Base-by-base conservation (phyloP, 2,329 filamentous ascomycete genomes). In the Cordyceps cicadae region DNA sequence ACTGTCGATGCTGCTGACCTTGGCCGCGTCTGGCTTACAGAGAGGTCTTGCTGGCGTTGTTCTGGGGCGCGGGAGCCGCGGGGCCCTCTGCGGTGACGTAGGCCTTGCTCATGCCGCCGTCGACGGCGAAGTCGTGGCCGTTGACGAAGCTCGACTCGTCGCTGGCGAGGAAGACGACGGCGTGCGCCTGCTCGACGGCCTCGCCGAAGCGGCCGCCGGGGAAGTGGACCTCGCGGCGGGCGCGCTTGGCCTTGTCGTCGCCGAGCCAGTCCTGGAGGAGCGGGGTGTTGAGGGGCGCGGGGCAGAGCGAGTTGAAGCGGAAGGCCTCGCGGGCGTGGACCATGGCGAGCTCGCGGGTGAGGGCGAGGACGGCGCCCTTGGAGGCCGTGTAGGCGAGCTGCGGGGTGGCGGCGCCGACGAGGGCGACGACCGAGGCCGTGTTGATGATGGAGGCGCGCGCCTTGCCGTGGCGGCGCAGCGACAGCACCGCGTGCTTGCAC, bases 101-200 rank as follows among this genome's bases (percentile, higher is more conserved):
- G 50, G 92, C 90, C 81, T 89, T 96, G 69, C 87, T 93, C 90
- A 99, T 90, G 63, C 93, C 93, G 62, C 94, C 94, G 69, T 99
- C 94, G 29, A 97, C 92, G 5, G 96, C 88, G 77, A 97, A 96
- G 72, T 97, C 94, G 62, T 86, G 88, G 12, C 89, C 92, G 66
- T 94, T 96, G 69, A 96, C 89, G 68, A 95, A 96, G 78, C 88
- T 90, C 70, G 87, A 86, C 79, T 96, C 91, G 67, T 96, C 91
- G 66, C 87, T 92, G 9, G 91, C 91, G 63, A 96, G 76, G 77
- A 96, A 96, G 8, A 96, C 71, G 0, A 96, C 92, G 7, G 90
- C 92, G 64, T 95, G 88, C 0, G 92, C 92, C 78, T 96, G 92
- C 79, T 97, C 92, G 63, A 96, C 78, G n/a, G 92, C 90, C 79